These are phyloP conservation scores for Jamesozyma gamospora DNA, from an alignment of 805 yeast species.

Conservation along the genomic window DNA sequence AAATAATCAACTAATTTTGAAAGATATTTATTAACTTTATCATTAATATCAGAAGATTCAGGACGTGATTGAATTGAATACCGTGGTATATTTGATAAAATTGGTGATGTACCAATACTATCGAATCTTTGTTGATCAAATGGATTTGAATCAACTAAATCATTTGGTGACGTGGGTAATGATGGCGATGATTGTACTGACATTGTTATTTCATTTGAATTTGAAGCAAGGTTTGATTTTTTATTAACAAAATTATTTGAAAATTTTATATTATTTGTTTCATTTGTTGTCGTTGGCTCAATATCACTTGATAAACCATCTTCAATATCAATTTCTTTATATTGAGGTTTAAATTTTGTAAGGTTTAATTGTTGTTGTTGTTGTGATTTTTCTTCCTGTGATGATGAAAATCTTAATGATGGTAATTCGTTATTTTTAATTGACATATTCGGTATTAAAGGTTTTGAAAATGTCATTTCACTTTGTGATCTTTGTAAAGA, in stretches of 20 bases:
- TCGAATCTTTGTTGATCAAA: conserved; percentile 24
- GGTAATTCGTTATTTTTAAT: conserved; percentile 19
- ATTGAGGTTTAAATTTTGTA: conserved; percentile 11
- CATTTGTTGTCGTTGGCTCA: conserved; percentile 17
- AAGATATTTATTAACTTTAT: conserved; percentile 25
- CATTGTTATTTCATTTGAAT: conserved; percentile 2
- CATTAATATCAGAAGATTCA: conserved; percentile 24
- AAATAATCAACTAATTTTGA: conserved; percentile 27
- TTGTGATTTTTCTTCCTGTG: not conserved
- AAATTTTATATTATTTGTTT: not conserved
- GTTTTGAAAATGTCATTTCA: conserved; percentile 22
- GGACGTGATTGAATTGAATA: conserved; percentile 18
- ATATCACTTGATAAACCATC: conserved; percentile 32
- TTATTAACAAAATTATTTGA: not conserved
- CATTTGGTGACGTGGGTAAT: conserved; percentile 27
- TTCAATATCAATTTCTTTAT: conserved; percentile 27
- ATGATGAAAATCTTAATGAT: conserved; percentile 6
- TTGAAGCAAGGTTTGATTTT: not conserved
- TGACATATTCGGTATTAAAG: conserved; percentile 19
- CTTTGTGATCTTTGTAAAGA: conserved; percentile 23
- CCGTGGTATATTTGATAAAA: conserved; percentile 24
- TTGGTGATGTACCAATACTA: conserved; percentile 26
- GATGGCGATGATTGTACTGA: conserved; percentile 26
- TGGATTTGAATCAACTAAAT: conserved; percentile 22
- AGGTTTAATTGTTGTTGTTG: conserved; percentile 1